phyloP scores from a whole-genome alignment of 257 asterid species.

The Ehretia macrophylla region DNA sequence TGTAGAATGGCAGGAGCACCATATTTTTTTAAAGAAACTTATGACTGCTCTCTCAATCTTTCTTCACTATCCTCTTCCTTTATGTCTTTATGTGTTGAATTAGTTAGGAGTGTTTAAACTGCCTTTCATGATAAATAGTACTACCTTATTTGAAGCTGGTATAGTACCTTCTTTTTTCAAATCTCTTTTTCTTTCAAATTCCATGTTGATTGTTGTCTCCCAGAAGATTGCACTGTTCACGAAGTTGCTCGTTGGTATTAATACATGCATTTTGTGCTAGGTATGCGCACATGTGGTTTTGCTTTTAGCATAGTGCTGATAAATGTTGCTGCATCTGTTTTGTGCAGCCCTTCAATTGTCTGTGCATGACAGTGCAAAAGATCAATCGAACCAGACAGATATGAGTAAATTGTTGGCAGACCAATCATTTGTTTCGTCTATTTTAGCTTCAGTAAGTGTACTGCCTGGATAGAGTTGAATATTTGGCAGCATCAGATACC shows the following conservation, averaged over 20 bases:
- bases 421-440: slow-evolving; percentile 70
- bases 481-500: neutral
- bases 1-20: too few relatives aligned
- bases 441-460: slow-evolving; percentile 76
- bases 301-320: slow-evolving; percentile 2
- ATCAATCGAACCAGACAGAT: slow-evolving; percentile 56
- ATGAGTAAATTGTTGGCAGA: slow-evolving; percentile 72
- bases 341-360: slow-evolving; percentile 91
- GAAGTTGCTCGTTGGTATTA: neutral
- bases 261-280: neutral
- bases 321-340: slow-evolving; percentile 4
- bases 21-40: too few relatives aligned
- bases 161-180: too few relatives aligned
- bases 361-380: slow-evolving; percentile 69
- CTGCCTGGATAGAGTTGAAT: neutral
- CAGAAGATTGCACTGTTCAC: too few relatives aligned
- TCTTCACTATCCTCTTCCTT: too few relatives aligned
- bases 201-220: too few relatives aligned
- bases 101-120: too few relatives aligned
- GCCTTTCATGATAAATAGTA: too few relatives aligned
- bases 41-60: too few relatives aligned
- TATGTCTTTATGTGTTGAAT: too few relatives aligned
- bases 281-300: neutral
- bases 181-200: too few relatives aligned
- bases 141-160: too few relatives aligned